phyloP scores from a whole-genome alignment of 2,329 filamentous ascomycete species.

The Hymenoscyphus albidus region DNA sequence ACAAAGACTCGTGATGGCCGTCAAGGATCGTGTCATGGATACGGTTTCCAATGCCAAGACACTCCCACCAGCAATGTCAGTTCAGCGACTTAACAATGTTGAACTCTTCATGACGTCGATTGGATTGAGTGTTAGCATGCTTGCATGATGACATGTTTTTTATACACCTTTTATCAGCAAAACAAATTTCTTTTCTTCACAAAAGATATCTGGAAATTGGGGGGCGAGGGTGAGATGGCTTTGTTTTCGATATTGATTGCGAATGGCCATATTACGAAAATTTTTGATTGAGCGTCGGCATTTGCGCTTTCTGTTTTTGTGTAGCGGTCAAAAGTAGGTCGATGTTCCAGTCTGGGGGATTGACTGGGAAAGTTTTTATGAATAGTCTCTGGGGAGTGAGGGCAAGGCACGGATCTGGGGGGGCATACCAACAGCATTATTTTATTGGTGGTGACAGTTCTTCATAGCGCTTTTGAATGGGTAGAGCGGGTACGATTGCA shows the following conservation, averaged over 20 bases:
- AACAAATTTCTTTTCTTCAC: slow-evolving; percentile 23
- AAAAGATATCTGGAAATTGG: slow-evolving; percentile 18
- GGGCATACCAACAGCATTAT: slow-evolving; percentile 3
- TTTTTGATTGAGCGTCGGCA: slow-evolving; percentile 22
- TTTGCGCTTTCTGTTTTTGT: slow-evolving; percentile 27
- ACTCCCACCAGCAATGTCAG: slow-evolving; percentile 79
- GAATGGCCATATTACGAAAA: slow-evolving; percentile 16
- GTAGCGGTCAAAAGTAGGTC: slow-evolving; percentile 18
- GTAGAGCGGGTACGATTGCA: neutral
- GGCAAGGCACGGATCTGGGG: neutral
- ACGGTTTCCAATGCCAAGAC: slow-evolving; percentile 88
- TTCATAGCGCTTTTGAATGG: slow-evolving; percentile 1
- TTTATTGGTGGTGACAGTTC: neutral
- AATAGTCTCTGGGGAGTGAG: neutral
- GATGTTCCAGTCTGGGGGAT: neutral
- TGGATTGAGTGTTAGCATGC: slow-evolving; percentile 87
- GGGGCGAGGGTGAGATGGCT: slow-evolving; percentile 14
- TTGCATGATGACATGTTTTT: slow-evolving; percentile 29
- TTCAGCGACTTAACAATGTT: slow-evolving; percentile 81
- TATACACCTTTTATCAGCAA: slow-evolving; percentile 22
- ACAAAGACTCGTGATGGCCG: slow-evolving; percentile 86
- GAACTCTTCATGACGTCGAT: slow-evolving; percentile 99
- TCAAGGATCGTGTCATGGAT: slow-evolving; percentile 97
- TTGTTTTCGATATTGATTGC: slow-evolving; percentile 22
- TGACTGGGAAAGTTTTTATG: slow-evolving; percentile 1